Evolutionary conservation across 345 rosid species (phyloP).

Genomic region (Salix purpurea): DNA sequence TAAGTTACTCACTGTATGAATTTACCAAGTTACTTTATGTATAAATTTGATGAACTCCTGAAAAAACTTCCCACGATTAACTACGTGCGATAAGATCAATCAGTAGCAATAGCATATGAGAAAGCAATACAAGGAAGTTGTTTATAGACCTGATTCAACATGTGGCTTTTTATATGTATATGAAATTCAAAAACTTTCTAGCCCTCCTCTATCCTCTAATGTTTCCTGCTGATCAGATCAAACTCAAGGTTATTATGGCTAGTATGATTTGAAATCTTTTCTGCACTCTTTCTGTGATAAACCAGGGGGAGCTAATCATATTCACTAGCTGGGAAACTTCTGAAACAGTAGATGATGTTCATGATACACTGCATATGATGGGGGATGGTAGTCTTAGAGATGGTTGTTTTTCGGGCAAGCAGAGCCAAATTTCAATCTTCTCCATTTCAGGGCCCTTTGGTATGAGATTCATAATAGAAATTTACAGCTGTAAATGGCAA

Average conservation of each 20-base stretch:
- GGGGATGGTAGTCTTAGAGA: constrained; percentile 15
- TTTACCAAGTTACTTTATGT: too few species aligned
- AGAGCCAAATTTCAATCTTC: background rate
- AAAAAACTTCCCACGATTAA: too few species aligned
- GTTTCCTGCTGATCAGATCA: background rate
- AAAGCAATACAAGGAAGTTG: too few species aligned
- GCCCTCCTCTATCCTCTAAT: constrained; percentile 11
- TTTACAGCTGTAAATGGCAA: background rate
- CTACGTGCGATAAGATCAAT: too few species aligned
- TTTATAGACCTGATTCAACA: background rate
- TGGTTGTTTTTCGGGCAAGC: background rate
- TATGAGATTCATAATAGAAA: background rate
- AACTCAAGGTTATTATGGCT: constrained; percentile 5
- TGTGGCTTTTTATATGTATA: constrained; percentile 12
- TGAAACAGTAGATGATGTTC: background rate
- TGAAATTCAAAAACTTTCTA: constrained; percentile 7
- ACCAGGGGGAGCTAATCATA: background rate
- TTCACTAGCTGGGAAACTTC: constrained; percentile 12
- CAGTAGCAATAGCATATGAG: too few species aligned
- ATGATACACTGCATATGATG: constrained; percentile 11
- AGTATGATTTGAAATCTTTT: background rate
- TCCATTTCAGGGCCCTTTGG: background rate
- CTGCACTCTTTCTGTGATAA: background rate
- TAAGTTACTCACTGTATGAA: too few species aligned
- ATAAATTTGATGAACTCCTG: too few species aligned